Conservation (phyloP, 139 green algal genomes). For the Gonium pectorale region DNA sequence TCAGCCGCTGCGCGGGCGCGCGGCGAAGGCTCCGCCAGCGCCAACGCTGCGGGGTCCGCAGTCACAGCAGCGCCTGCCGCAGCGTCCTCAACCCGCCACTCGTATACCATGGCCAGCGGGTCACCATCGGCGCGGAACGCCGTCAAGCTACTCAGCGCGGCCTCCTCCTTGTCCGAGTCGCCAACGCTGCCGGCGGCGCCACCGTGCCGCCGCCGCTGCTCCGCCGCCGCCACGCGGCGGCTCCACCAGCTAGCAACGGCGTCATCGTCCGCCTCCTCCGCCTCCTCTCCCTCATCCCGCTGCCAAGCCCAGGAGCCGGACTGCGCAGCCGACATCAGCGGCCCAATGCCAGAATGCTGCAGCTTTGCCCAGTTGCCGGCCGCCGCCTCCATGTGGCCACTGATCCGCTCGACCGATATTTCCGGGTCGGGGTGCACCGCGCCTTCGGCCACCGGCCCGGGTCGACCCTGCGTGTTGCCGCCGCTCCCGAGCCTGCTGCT, state of each 20-base stretch:
- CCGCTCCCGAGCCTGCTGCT: too few relatives aligned
- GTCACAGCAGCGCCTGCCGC: background rate
- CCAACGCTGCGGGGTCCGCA: too few relatives aligned
- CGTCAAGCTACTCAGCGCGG: background rate
- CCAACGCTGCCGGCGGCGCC: background rate
- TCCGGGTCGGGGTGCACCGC: background rate
- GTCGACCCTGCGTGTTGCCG: too few relatives aligned
- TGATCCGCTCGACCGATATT: background rate
- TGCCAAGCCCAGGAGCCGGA: background rate
- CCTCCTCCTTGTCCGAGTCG: background rate
- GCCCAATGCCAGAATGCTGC: background rate
- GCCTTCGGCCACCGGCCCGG: constrained; percentile 19
- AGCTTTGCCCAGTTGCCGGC: constrained; percentile 8
- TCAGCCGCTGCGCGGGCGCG: too few relatives aligned
- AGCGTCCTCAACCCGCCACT: constrained; percentile 22
- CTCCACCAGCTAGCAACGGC: background rate
- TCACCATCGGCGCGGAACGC: constrained; percentile 37
- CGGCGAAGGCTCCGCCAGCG: background rate
- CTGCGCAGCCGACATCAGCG: background rate
- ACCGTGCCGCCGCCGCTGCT: background rate
- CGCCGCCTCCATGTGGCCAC: background rate
- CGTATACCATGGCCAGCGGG: constrained; percentile 27
- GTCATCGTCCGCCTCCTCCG: background rate
- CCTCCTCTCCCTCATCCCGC: constrained; percentile 4
- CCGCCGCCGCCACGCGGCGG: background rate